Percentiles rank a stretch among this genome's conserved stretches.
Conservation (phyloP, 1,139 yeast genomes). For the Geotrichum australiense region DNA sequence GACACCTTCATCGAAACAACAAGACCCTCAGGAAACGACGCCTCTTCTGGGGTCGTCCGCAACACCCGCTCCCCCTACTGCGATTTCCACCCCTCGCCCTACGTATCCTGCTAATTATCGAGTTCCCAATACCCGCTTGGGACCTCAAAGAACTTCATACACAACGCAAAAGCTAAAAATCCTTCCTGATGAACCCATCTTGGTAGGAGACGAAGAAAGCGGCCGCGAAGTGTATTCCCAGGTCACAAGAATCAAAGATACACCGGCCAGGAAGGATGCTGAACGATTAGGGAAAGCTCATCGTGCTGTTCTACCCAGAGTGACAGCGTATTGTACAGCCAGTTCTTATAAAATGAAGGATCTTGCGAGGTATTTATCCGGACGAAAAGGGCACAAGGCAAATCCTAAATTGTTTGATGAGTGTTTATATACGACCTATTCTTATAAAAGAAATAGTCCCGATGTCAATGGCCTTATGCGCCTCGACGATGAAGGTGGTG, state of each 20-base stretch:
- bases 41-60: too few relatives aligned
- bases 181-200: slow-evolving; percentile 69
- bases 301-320: slow-evolving; percentile 39
- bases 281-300: slow-evolving; percentile 88
- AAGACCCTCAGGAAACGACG: too few relatives aligned
- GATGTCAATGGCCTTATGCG: slow-evolving; percentile 43
- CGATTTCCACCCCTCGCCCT: slow-evolving; percentile 7
- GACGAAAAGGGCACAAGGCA: slow-evolving; percentile 55
- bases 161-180: slow-evolving; percentile 82
- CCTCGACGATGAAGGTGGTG: slow-evolving; percentile 91
- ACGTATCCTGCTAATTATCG: slow-evolving; percentile 15
- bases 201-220: slow-evolving; percentile 33
- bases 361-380: slow-evolving; percentile 74
- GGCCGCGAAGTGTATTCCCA: slow-evolving; percentile 68
- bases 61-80: too few relatives aligned
- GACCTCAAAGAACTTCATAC: slow-evolving; percentile 83
- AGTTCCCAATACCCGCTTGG: slow-evolving; percentile 39
- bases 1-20: too few relatives aligned
- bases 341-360: slow-evolving; percentile 75
- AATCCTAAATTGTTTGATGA: slow-evolving; percentile 91
- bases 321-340: slow-evolving; percentile 14
- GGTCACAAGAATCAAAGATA: slow-evolving; percentile 75
- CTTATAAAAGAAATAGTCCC: slow-evolving; percentile 45
- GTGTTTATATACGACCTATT: slow-evolving; percentile 84
- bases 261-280: slow-evolving; percentile 93